phyloP scores from a whole-genome alignment of 2,329 filamentous ascomycete species.

The Exophiala spinifera region DNA sequence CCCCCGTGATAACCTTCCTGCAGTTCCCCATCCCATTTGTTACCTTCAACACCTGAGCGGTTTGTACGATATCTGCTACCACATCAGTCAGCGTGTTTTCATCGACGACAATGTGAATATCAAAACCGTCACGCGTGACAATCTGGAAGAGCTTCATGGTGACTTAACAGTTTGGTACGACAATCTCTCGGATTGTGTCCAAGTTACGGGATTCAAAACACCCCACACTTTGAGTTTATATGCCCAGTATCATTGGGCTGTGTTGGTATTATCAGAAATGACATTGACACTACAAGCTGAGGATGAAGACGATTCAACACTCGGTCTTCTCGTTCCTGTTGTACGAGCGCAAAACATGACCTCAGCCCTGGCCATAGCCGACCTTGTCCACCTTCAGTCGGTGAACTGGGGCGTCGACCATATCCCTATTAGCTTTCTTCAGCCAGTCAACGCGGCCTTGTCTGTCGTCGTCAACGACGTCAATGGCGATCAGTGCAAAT shows the following conservation, averaged over 20 bases:
- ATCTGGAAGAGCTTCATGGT: constrained; percentile 4
- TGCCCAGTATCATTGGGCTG: constrained; percentile 8
- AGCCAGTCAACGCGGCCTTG: constrained; percentile 8
- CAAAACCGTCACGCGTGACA: not conserved
- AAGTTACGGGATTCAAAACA: not conserved
- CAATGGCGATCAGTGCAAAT: constrained; percentile 1
- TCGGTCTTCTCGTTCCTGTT: constrained; percentile 2
- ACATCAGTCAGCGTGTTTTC: constrained; percentile 6
- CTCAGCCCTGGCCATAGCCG: constrained; percentile 3
- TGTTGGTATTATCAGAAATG: constrained; percentile 4
- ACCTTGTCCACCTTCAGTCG: constrained; percentile 5
- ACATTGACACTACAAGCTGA: constrained; percentile 2
- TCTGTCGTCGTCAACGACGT: constrained; percentile 1
- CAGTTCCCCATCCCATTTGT: not conserved
- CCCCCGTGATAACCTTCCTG: not conserved
- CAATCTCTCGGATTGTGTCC: not conserved
- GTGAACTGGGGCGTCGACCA: constrained; percentile 5
- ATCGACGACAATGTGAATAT: not conserved
- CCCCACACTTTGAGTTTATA: constrained; percentile 7
- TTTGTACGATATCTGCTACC: constrained; percentile 1
- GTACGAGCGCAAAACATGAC: constrained; percentile 6
- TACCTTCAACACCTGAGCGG: not conserved
- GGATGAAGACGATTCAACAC: constrained; percentile 5
- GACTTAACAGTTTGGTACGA: constrained; percentile 5
- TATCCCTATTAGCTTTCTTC: constrained; percentile 6